These are phyloP conservation scores for Aureobasidium sp. DNA, from an alignment of 2,329 filamentous ascomycete species.

Conservation along the genomic window DNA sequence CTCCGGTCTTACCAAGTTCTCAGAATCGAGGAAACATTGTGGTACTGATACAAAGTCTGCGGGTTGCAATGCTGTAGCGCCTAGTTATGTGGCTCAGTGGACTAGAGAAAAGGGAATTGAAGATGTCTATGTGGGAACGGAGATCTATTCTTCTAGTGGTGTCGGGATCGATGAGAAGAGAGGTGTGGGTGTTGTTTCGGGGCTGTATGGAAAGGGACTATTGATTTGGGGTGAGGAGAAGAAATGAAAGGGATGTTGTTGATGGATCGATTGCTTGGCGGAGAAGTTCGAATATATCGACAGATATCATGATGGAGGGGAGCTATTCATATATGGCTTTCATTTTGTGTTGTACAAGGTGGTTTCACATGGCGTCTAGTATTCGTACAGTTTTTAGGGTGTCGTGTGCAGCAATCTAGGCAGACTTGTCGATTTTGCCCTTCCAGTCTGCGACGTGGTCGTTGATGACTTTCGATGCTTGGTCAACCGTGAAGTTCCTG, in stretches of 20 bases:
- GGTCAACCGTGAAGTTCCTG: slow-evolving; percentile 90
- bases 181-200: slow-evolving; percentile 40
- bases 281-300: too few relatives aligned
- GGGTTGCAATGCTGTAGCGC: slow-evolving; percentile 25
- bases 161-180: slow-evolving; percentile 42
- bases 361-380: slow-evolving; percentile 8
- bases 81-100: slow-evolving; percentile 47
- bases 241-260: neutral
- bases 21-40: slow-evolving; percentile 29
- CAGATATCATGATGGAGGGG: neutral
- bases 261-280: too few relatives aligned
- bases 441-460: slow-evolving; percentile 87
- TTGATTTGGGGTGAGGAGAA: slow-evolving; percentile 35
- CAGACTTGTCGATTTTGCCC: slow-evolving; percentile 56
- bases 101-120: slow-evolving; percentile 35
- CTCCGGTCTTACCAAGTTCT: slow-evolving; percentile 32
- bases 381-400: neutral
- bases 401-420: neutral
- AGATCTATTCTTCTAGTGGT: slow-evolving; percentile 40
- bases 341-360: slow-evolving; percentile 10
- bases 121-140: slow-evolving; percentile 42
- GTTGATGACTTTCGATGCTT: slow-evolving; percentile 84
- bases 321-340: neutral
- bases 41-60: slow-evolving; percentile 24
- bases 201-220: slow-evolving; percentile 46